Conservation (phyloP, 352 stramenopile genomes). For the Phytophthora pistaciae region DNA sequence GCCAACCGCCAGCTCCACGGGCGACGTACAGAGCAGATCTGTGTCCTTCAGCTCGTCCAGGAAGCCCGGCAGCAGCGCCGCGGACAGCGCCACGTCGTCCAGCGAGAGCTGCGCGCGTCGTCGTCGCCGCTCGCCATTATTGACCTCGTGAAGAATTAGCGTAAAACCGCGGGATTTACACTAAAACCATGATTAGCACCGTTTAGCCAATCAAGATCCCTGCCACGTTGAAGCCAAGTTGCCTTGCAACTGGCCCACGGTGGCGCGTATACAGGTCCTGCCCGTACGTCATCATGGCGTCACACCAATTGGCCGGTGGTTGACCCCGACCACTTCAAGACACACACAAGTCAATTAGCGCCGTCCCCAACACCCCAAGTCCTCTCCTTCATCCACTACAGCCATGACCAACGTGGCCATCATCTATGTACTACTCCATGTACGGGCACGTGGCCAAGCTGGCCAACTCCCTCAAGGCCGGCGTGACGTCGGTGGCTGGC, state of each 20-base stretch:
- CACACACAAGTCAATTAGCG: not conserved
- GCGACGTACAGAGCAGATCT: slow-evolving; percentile 21
- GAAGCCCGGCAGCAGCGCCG: slow-evolving; percentile 33
- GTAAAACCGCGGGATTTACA: slow-evolving; percentile 10
- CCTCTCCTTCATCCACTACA: not conserved
- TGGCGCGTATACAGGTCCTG: not conserved
- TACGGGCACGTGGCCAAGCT: slow-evolving; percentile 86
- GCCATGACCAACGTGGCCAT: slow-evolving; percentile 74
- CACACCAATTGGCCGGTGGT: not conserved
- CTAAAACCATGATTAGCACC: not conserved
- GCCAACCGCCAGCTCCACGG: not conserved
- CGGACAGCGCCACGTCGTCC: slow-evolving; percentile 10
- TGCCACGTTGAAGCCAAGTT: slow-evolving; percentile 16
- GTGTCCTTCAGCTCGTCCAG: slow-evolving; percentile 42
- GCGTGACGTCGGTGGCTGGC: slow-evolving; percentile 61
- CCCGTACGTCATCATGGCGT: slow-evolving; percentile 2
- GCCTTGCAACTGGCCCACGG: not conserved
- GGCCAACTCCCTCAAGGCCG: slow-evolving; percentile 69
- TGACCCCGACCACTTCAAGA: not conserved
- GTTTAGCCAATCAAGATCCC: not conserved
- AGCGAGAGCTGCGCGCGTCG: slow-evolving; percentile 19
- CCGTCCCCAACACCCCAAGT: slow-evolving; percentile 11
- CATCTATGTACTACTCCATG: slow-evolving; percentile 85
- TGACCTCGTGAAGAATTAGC: not conserved
- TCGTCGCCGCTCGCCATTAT: slow-evolving; percentile 15